Evolutionary conservation across 179 eudicot species (phyloP).

Genomic region (Sideroxylon spinosum): DNA sequence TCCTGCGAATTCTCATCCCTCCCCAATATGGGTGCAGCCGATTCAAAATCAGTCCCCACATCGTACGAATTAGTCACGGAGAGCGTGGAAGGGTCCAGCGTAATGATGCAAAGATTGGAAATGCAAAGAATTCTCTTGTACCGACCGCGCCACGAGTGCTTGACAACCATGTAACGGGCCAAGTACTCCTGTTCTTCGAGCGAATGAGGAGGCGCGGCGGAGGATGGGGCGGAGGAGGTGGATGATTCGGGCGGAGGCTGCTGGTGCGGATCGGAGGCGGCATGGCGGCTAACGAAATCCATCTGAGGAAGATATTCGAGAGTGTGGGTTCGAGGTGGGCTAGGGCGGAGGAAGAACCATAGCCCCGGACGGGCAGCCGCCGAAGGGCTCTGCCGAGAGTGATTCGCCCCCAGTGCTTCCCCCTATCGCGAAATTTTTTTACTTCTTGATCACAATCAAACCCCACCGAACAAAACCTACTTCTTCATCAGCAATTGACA

Average conservation of each 20-base stretch:
- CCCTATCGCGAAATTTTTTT: background rate
- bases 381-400: conserved; percentile 84
- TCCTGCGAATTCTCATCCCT: conserved; percentile 79
- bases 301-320: conserved; percentile 80
- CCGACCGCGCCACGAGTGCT: conserved; percentile 96
- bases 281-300: conserved; percentile 79
- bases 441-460: background rate
- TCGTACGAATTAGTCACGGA: conserved; percentile 85
- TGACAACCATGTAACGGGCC: conserved; percentile 70
- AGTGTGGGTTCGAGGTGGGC: conserved; percentile 65
- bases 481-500: background rate
- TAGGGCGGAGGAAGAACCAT: conserved; percentile 63
- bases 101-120: conserved; percentile 48
- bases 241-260: conserved; percentile 22
- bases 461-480: background rate
- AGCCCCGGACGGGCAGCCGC: conserved; percentile 57
- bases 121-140: conserved; percentile 90
- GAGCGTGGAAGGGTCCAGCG: conserved; percentile 75
- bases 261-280: conserved; percentile 28
- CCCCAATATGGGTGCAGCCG: conserved; percentile 69
- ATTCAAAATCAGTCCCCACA: conserved; percentile 65
- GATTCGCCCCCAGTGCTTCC: conserved; percentile 98
- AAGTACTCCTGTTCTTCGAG: conserved; percentile 85
- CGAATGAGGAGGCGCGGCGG: conserved; percentile 27
- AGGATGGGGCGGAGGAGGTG: conserved; percentile 28